These are phyloP conservation scores for Stygiomarasmius scandens DNA, from an alignment of 1,284 basidiomycete genomes.

Conservation along the genomic window DNA sequence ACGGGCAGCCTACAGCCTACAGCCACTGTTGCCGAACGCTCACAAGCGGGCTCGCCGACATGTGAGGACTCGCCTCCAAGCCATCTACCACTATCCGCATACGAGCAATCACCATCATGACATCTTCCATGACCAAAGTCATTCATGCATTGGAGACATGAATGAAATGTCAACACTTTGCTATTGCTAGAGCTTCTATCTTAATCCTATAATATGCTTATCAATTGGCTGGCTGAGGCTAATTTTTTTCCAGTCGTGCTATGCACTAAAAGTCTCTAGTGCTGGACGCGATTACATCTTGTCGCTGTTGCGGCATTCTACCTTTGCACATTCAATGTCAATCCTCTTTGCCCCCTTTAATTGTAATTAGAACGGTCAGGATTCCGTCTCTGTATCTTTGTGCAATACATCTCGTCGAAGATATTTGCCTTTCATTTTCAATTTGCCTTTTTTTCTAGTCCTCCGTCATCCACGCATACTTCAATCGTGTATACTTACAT, in stretches of 20 bases:
- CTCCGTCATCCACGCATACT: background rate
- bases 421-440: no score
- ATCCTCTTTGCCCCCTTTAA: background rate
- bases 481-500: background rate
- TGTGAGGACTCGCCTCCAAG: background rate
- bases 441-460: no score
- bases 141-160: background rate
- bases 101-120: background rate
- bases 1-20: slow-evolving; percentile 21
- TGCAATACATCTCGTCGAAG: no score
- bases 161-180: background rate
- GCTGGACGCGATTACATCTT: background rate
- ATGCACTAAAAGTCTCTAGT: background rate
- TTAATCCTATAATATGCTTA: slow-evolving; percentile 1
- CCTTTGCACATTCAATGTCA: background rate
- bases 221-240: background rate
- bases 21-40: slow-evolving; percentile 48
- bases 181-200: background rate
- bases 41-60: slow-evolving; percentile 62
- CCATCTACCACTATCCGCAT: background rate
- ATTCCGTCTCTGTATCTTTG: background rate
- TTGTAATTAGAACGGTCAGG: background rate
- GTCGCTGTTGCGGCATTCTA: background rate
- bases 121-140: background rate
- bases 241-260: background rate